Evolutionary conservation across 345 rosid species (phyloP), one percentile per base, ranked within the genome.

Genomic region (Capsella bursapastoris): DNA sequence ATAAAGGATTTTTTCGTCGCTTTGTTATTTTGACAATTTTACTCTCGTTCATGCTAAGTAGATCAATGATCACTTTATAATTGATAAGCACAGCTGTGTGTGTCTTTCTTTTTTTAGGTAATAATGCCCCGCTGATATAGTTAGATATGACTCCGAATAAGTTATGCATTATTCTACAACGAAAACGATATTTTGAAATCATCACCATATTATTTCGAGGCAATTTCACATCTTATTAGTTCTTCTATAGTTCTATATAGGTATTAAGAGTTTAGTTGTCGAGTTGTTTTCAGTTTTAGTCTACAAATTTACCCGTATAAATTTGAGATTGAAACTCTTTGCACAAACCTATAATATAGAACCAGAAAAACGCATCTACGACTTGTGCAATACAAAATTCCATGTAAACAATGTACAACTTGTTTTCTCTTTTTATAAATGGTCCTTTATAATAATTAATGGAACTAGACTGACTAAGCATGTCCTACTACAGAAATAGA

Each of bases 401-500:
- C 29, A 57, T 18, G 48, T 48, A 5, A 57, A 58, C 1, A 48
- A 48, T 70, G 12, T 70, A 16, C 35, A 49, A 18, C 28, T 35
- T 44, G 15, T 44, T 44, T 12, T 12, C 10, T 43, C 3, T 11
- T 43, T 41, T 3, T 9, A 9, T 1, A 22, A 45, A 45, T 45
- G 8, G 50, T 5, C 50, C 18, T 14, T 47, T 47, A 2, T 32
- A 15, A 73, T 55, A n/a, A 68, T 28, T 66, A 31, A 27, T 27
- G 15, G 38, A 37, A 37, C 40, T 66, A 59, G 57, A 59, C n/a
- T 60, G 57, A 59, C n/a, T 60, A 69, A 45, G 70, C 75, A 76
- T 76, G 71, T 37, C 58, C 52, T 56, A 55, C 52, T 56, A 55
- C 60, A 37, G 28, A 70, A 70, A 47, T 76, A 41, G 70, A 76